A percentile compares a stretch with the other conserved stretches of the same genome.
These are phyloP conservation scores for Aspergillus bridgeri DNA, from an alignment of 495 filamentous ascomycete genomes.

Conservation along the genomic window DNA sequence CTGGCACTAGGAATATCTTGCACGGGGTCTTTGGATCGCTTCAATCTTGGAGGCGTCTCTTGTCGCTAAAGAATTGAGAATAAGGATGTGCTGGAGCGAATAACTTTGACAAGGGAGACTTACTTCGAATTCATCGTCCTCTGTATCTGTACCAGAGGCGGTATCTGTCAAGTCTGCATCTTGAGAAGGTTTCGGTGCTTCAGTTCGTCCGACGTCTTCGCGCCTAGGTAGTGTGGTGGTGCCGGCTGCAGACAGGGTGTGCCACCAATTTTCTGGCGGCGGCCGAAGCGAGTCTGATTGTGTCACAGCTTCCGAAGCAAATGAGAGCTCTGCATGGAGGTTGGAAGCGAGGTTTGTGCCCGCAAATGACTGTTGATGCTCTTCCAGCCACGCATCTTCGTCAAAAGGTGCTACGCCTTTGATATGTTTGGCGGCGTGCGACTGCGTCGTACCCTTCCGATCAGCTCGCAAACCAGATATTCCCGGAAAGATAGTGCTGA, in stretches of 20 bases:
- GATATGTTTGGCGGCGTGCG: conserved; percentile 38
- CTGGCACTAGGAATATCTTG: neutral
- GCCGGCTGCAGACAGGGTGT: conserved; percentile 18
- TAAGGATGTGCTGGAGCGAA: neutral
- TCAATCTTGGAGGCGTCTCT: conserved; percentile 35
- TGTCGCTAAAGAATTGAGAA: conserved; percentile 27
- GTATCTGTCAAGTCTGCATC: conserved; percentile 14
- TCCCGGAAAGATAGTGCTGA: conserved; percentile 67
- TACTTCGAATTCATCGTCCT: conserved; percentile 41
- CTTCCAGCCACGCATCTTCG: conserved; percentile 37
- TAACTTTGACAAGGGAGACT: neutral
- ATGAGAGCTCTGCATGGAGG: conserved; percentile 22
- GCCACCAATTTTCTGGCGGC: conserved; percentile 41
- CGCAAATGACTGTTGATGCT: conserved; percentile 17
- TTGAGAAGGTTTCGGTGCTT: neutral
- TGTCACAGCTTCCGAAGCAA: conserved; percentile 3
- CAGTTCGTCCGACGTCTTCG: conserved; percentile 3
- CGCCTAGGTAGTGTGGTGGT: neutral
- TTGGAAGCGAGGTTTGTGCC: conserved; percentile 23
- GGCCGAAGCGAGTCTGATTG: conserved; percentile 13
- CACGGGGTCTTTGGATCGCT: conserved; percentile 11
- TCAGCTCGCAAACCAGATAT: conserved; percentile 44
- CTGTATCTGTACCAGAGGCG: conserved; percentile 23
- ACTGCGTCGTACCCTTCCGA: conserved; percentile 31
- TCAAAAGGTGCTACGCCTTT: conserved; percentile 48